Conservation (phyloP, 192 early-diverging fungal genomes). For the Linnemannia exigua region DNA sequence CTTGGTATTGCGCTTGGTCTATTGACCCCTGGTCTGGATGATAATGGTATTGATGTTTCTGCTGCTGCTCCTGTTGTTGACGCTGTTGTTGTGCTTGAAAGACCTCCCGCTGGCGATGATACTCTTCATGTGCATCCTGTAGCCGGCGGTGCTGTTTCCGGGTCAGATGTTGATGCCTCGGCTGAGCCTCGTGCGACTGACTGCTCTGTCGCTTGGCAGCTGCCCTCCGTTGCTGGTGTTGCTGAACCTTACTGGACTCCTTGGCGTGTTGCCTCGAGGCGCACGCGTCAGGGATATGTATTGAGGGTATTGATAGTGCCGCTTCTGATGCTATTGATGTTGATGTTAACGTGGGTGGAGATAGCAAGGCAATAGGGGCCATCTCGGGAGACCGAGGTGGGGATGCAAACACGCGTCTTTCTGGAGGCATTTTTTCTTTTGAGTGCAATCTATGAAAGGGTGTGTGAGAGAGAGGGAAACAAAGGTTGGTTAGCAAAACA, state of each 20-base stretch:
- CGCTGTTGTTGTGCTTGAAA: slow-evolving; percentile 22
- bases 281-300: slow-evolving; percentile 7
- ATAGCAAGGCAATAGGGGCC: background rate
- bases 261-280: slow-evolving; percentile 3
- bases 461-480: background rate
- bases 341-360: background rate
- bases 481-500: background rate
- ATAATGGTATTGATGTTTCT: background rate
- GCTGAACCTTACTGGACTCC: slow-evolving; percentile 10
- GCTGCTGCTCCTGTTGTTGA: background rate
- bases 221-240: background rate
- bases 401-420: slow-evolving; percentile 28
- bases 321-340: background rate
- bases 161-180: background rate
- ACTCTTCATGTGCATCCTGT: slow-evolving; percentile 22
- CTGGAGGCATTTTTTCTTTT: slow-evolving; percentile 30
- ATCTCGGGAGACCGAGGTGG: slow-evolving; percentile 21
- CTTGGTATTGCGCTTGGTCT: background rate
- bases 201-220: slow-evolving; percentile 13
- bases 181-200: slow-evolving; percentile 14
- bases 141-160: slow-evolving; percentile 16
- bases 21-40: background rate
- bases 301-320: background rate
- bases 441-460: background rate
- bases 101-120: slow-evolving; percentile 24